Percentiles rank a stretch among this genome's conserved stretches.
Conservation (phyloP, 345 rosid species). For the Orychophragmus violaceus region DNA sequence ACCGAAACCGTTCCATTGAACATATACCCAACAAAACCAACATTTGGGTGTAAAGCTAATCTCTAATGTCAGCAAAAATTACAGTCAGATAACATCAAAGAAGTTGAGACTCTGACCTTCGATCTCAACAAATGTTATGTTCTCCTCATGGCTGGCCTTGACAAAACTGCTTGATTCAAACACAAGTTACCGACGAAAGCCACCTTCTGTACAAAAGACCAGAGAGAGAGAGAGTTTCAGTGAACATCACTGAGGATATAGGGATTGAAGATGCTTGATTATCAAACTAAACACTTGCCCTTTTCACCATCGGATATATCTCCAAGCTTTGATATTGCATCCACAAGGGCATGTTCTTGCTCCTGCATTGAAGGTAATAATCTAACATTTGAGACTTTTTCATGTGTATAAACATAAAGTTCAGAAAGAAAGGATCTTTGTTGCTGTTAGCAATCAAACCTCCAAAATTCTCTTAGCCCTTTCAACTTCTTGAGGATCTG, state of each 20-base stretch:
- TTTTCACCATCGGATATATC: constrained; percentile 73
- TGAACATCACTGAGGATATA: neutral
- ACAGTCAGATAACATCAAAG: constrained; percentile 26
- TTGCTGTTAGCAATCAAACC: constrained; percentile 40
- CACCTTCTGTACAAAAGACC: constrained; percentile 21
- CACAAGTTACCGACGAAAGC: constrained; percentile 17
- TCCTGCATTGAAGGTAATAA: constrained; percentile 41
- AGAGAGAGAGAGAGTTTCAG: neutral
- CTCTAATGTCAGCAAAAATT: constrained; percentile 20
- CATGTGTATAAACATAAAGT: neutral
- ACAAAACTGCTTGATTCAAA: constrained; percentile 4
- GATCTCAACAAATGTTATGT: constrained; percentile 9
- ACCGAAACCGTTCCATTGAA: constrained; percentile 2
- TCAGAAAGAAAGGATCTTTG: neutral
- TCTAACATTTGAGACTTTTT: neutral
- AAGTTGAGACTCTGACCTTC: constrained; percentile 24
- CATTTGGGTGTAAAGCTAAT: neutral
- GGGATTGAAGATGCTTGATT: neutral
- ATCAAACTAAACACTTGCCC: constrained; percentile 35
- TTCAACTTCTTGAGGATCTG: constrained; percentile 75
- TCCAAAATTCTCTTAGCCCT: constrained; percentile 71
- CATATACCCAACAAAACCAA: constrained; percentile 17
- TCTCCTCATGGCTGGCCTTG: constrained; percentile 5
- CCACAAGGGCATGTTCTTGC: constrained; percentile 71
- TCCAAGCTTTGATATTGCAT: constrained; percentile 63